Conservation (phyloP, 305 asterid genomes). For the Andrographis paniculata region DNA sequence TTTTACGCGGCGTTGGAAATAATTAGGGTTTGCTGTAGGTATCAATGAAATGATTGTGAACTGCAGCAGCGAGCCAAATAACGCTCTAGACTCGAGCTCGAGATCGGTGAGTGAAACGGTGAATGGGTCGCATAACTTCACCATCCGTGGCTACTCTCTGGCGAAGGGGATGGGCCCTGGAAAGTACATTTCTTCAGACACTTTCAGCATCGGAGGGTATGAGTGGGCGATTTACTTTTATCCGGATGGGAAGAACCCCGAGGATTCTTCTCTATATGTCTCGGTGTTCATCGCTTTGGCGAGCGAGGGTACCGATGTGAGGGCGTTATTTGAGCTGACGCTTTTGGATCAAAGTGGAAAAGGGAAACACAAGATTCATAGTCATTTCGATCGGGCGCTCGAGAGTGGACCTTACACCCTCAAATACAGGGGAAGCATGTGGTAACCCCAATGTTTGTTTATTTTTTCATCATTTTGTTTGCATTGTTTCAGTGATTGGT, state of each 20-base stretch:
- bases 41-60: constrained; percentile 50
- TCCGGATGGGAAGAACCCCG: constrained; percentile 82
- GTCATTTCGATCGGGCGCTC: constrained; percentile 86
- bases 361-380: constrained; percentile 80
- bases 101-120: constrained; percentile 78
- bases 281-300: constrained; percentile 87
- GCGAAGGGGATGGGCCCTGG: constrained; percentile 95
- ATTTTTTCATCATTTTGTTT: not conserved
- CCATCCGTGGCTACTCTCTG: constrained; percentile 79
- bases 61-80: constrained; percentile 22
- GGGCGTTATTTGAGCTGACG: constrained; percentile 87
- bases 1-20: too few species aligned
- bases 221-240: constrained; percentile 92
- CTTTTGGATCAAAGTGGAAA: constrained; percentile 92
- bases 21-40: constrained; percentile 1
- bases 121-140: constrained; percentile 86
- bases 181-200: constrained; percentile 69
- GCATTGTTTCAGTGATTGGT: not conserved
- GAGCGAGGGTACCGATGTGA: constrained; percentile 81
- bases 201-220: constrained; percentile 74
- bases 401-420: constrained; percentile 92
- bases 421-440: constrained; percentile 92
- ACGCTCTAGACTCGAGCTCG: constrained; percentile 42
- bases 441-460: constrained; percentile 35
- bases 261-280: constrained; percentile 66